Percentiles rank a stretch among this genome's conserved stretches.
Evolutionary conservation across 2,329 filamentous ascomycete genomes (phyloP).

Genomic region (Alternaria sp.): DNA sequence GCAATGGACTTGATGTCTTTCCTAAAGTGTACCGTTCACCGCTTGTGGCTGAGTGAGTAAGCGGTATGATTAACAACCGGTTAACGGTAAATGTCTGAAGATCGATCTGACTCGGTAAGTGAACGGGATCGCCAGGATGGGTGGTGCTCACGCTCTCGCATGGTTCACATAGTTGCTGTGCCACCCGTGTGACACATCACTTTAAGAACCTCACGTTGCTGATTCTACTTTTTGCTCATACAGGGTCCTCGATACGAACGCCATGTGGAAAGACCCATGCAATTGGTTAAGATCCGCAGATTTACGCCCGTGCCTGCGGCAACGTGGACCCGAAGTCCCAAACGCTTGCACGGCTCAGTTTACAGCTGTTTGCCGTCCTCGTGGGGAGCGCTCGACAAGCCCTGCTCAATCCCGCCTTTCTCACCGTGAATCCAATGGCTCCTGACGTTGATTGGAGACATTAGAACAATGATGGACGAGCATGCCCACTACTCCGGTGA

Average conservation of each 20-base stretch:
- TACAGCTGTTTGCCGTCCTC: background rate
- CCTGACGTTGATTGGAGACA: background rate
- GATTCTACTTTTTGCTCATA: background rate
- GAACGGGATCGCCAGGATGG: background rate
- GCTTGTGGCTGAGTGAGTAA: background rate
- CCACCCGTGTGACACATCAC: background rate
- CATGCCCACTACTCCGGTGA: background rate
- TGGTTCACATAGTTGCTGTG: background rate
- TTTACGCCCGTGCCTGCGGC: background rate
- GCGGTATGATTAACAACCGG: background rate
- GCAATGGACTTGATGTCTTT: background rate
- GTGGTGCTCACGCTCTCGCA: background rate
- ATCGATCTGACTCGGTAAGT: background rate
- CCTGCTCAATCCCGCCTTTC: background rate
- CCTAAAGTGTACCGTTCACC: background rate
- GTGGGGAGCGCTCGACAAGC: background rate
- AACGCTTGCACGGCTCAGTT: background rate
- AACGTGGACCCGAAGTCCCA: background rate
- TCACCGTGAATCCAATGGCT: background rate
- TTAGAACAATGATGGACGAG: background rate
- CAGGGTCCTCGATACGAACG: background rate
- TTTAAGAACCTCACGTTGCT: background rate
- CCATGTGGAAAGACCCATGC: background rate
- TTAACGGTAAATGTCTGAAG: background rate
- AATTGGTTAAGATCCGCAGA: background rate